Conservation (phyloP, 768 basidiomycete genomes). For the Tricholoma matsutake region DNA sequence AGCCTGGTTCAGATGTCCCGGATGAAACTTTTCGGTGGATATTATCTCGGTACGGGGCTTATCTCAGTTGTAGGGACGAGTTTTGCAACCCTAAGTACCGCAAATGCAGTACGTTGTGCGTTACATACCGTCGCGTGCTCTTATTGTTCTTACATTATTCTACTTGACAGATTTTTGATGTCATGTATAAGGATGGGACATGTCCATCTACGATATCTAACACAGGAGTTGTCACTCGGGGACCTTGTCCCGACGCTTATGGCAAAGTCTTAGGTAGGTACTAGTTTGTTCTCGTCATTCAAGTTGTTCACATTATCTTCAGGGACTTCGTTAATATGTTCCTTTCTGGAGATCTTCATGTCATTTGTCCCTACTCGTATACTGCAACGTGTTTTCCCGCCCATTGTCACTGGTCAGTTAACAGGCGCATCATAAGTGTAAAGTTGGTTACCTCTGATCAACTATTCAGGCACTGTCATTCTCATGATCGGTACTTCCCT, state of each 20-base stretch:
- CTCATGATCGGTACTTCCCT: slow-evolving; percentile 78
- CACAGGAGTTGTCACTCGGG: slow-evolving; percentile 58
- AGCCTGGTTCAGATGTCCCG: slow-evolving; percentile 80
- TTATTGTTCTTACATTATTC: neutral
- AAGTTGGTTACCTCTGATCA: neutral
- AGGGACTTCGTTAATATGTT: slow-evolving; percentile 77
- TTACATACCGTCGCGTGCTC: neutral
- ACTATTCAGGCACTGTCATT: slow-evolving; percentile 61
- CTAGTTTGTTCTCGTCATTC: neutral
- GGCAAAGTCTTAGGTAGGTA: slow-evolving; percentile 67
- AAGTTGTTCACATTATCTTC: neutral
- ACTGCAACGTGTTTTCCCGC: slow-evolving; percentile 71
- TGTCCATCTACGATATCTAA: slow-evolving; percentile 57
- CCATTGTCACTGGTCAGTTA: slow-evolving; percentile 64
- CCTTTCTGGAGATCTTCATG: slow-evolving; percentile 77
- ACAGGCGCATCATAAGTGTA: neutral
- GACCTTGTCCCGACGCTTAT: slow-evolving; percentile 75
- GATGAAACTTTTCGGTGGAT: slow-evolving; percentile 54
- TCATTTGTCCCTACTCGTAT: slow-evolving; percentile 68
- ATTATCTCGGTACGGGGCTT: slow-evolving; percentile 77
- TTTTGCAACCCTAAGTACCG: slow-evolving; percentile 76
- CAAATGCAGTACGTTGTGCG: slow-evolving; percentile 50
- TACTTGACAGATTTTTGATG: slow-evolving; percentile 56
- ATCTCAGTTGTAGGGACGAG: slow-evolving; percentile 81
- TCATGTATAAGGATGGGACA: slow-evolving; percentile 77